phyloP scores from a whole-genome alignment of 208 protist species.

The Leptomonas seymouri region DNA sequence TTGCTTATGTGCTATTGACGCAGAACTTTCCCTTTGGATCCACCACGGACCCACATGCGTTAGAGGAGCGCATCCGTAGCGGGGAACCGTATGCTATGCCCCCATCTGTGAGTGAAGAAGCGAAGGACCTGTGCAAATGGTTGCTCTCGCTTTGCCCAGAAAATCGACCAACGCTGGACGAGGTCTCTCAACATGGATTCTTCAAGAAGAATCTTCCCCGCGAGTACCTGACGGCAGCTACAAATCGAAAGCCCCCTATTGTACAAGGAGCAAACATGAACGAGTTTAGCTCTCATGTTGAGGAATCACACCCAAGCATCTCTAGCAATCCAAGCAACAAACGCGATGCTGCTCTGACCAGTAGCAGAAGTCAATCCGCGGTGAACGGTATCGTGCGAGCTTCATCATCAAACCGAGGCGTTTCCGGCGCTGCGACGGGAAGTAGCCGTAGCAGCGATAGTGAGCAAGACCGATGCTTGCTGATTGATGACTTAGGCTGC shows the following conservation, averaged over 20 bases:
- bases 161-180: conserved; percentile 66
- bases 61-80: conserved; percentile 61
- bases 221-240: conserved; percentile 46
- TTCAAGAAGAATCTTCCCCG: conserved; percentile 52
- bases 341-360: conserved; percentile 16
- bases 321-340: conserved; percentile 11
- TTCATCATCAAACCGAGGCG: conserved; percentile 16
- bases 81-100: conserved; percentile 61
- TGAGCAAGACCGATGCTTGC: conserved; percentile 2
- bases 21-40: conserved; percentile 89
- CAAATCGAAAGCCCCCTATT: conserved; percentile 39
- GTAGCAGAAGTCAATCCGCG: not conserved
- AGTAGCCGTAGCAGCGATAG: conserved; percentile 29
- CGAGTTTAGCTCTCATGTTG: conserved; percentile 75
- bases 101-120: conserved; percentile 52
- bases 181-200: conserved; percentile 72
- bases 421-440: conserved; percentile 19
- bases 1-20: conserved; percentile 83
- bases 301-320: conserved; percentile 30
- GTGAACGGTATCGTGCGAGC: conserved; percentile 2
- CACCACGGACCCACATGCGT: conserved; percentile 43
- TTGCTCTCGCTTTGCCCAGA: conserved; percentile 62
- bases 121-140: conserved; percentile 61
- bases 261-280: conserved; percentile 49
- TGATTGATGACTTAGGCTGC: conserved; percentile 10